A percentile compares a stretch with the other conserved stretches of the same genome.
Conservation (phyloP, 345 rosid genomes). For the Eutrema heterophyllum region DNA sequence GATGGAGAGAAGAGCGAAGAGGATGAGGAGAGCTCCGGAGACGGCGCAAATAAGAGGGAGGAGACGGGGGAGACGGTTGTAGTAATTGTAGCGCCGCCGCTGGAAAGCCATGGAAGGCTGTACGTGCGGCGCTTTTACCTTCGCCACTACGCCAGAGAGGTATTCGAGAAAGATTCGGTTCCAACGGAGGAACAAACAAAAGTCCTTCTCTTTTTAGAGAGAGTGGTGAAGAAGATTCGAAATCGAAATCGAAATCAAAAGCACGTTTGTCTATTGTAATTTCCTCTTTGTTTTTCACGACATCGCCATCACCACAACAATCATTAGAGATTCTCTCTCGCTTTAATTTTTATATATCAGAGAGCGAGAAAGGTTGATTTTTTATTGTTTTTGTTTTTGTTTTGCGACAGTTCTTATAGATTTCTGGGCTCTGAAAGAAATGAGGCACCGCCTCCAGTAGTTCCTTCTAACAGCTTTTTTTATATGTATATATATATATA, state of each 20-base stretch:
- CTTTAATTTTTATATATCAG: background rate
- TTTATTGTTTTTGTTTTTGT: background rate
- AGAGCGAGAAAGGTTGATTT: background rate
- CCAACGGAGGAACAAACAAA: conserved; percentile 13
- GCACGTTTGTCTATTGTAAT: background rate
- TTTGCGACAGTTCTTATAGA: conserved; percentile 25
- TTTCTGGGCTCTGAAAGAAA: conserved; percentile 32
- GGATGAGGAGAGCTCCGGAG: conserved; percentile 56
- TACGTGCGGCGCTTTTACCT: conserved; percentile 19
- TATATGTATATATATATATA: background rate
- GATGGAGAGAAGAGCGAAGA: conserved; percentile 64
- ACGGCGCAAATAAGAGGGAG: conserved; percentile 44
- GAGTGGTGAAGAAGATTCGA: background rate
- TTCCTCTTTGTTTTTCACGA: background rate
- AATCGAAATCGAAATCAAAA: background rate
- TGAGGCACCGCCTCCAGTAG: conserved; percentile 31
- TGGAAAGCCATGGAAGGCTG: conserved; percentile 51
- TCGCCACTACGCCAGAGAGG: conserved; percentile 4
- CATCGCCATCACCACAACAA: conserved; percentile 14
- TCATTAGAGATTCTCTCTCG: background rate
- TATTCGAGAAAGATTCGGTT: background rate
- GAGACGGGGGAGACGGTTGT: conserved; percentile 50
- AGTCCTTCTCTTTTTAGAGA: conserved; percentile 1
- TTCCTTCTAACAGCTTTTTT: conserved; percentile 11
- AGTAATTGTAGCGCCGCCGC: conserved; percentile 62